A percentile compares a stretch with the other conserved stretches of the same genome.
phyloP scores from a whole-genome alignment of 768 basidiomycete genomes.

The Tylopilus rubrobrunneus region DNA sequence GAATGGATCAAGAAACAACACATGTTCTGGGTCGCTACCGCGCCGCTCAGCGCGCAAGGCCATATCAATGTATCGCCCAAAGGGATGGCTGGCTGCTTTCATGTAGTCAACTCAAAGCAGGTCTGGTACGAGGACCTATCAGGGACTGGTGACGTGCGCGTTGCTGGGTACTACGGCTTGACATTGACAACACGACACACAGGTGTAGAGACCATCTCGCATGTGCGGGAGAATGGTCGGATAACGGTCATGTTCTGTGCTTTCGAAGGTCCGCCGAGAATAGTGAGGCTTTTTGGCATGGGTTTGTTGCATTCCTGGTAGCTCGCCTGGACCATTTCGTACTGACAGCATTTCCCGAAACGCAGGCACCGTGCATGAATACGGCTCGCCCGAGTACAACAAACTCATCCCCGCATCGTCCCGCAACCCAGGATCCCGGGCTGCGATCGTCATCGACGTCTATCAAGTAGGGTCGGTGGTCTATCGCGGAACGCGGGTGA shows the following conservation, averaged over 20 bases:
- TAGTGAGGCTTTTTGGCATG: constrained; percentile 53
- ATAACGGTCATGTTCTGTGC: constrained; percentile 62
- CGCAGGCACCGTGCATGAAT: constrained; percentile 58
- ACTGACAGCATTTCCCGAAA: neutral
- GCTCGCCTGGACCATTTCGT: neutral
- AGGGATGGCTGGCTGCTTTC: constrained; percentile 61
- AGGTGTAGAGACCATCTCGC: constrained; percentile 63
- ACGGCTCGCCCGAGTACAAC: constrained; percentile 59
- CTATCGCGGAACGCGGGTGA: constrained; percentile 36
- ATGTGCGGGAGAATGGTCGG: constrained; percentile 58
- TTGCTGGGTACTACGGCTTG: too few relatives aligned
- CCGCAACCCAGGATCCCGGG: constrained; percentile 56
- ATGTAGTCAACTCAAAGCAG: constrained; percentile 46
- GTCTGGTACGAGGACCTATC: constrained; percentile 76
- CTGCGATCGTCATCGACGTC: constrained; percentile 58
- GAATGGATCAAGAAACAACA: constrained; percentile 61
- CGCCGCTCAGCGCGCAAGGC: constrained; percentile 53
- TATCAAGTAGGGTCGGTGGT: constrained; percentile 51
- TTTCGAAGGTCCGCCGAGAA: constrained; percentile 59
- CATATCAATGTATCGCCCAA: constrained; percentile 71
- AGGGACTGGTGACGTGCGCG: constrained; percentile 50
- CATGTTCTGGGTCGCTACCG: constrained; percentile 69
- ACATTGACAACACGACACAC: neutral
- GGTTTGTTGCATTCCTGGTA: constrained; percentile 32
- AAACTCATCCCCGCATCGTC: constrained; percentile 42